Base-by-base conservation (phyloP, 2,329 filamentous ascomycete genomes). In the Dothistroma pini region DNA sequence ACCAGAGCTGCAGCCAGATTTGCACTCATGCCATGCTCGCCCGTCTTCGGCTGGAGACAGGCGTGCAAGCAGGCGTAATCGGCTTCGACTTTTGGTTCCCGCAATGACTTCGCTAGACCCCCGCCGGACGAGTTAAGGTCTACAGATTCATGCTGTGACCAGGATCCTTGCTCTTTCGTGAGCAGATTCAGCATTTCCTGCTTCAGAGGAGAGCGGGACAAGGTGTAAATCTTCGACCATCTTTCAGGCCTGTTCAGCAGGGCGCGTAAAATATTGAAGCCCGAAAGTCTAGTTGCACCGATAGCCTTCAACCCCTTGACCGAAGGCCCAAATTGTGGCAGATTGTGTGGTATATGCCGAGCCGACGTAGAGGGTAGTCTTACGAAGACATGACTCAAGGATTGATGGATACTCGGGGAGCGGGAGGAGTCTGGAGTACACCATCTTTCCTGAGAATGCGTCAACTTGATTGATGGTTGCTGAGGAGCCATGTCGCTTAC, bases 21-120 rank as follows among this genome's bases (percentile, higher is more conserved):
- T 1, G 78, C 77, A 25, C 74, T 69, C 4, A 76, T 75, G 3
- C 56, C 59, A 25, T 32, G 16, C 35, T 41, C 35, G 7, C 35
- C 35, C 8, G 35, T 56, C 12, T 56, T 53, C 0, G 59, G 58
- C 61, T 82, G 79, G 14, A 81, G 71, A 71, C 83, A 82, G 5
- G 78, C 78, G 57, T 78, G 82, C 70, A 80, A 83, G 69, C 83
- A 83, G 21, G 81, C 71, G 60, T 82, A 76, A 60, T 78, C 77
- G 1, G 65, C 53, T 12, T 70, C 68, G 0, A 77, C 71, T 0
- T 63, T 63, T 10, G 70, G 71, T 31, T 71, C 57, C 56, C 68
- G 70, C 21, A 77, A 56, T 0, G 68, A 61, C 2, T 63, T 29
- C 0, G 75, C 73, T 31, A 76, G 74, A n/a, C 72, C 65, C 10